A percentile compares a stretch with the other conserved stretches of the same genome.
These are phyloP conservation scores for Anethum foeniculum DNA, from an alignment of 140 eudicot genomes.

Conservation along the genomic window DNA sequence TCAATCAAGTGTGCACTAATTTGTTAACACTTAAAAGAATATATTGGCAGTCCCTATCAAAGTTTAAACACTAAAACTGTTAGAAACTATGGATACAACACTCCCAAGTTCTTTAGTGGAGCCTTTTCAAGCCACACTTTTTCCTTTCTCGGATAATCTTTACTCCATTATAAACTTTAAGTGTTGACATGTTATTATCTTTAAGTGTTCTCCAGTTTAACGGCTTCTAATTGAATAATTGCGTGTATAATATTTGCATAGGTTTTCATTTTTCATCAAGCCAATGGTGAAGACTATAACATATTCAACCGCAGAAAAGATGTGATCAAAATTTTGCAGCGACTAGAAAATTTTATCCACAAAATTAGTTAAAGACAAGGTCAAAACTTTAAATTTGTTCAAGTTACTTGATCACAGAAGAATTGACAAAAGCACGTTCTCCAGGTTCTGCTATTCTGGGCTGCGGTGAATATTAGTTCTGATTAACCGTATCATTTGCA, in stretches of 20 bases:
- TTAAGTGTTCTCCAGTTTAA: neutral
- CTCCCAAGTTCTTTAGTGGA: neutral
- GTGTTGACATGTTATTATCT: neutral
- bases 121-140: conserved; percentile 3
- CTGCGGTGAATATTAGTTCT: neutral
- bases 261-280: neutral
- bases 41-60: neutral
- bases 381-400: neutral
- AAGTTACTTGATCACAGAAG: neutral
- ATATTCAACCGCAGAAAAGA: neutral
- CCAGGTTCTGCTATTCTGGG: neutral
- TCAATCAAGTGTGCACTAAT: neutral
- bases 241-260: neutral
- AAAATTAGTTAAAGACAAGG: neutral
- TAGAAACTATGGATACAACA: neutral
- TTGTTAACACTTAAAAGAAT: neutral
- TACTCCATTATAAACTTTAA: neutral
- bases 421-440: neutral
- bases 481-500: neutral
- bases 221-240: neutral
- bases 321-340: neutral
- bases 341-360: neutral
- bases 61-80: neutral
- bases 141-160: neutral
- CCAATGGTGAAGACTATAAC: neutral